Percentiles rank a stretch among this genome's conserved stretches.
These are phyloP conservation scores for Saccharomyces jurei DNA, from an alignment of 805 yeast species.

Conservation along the genomic window DNA sequence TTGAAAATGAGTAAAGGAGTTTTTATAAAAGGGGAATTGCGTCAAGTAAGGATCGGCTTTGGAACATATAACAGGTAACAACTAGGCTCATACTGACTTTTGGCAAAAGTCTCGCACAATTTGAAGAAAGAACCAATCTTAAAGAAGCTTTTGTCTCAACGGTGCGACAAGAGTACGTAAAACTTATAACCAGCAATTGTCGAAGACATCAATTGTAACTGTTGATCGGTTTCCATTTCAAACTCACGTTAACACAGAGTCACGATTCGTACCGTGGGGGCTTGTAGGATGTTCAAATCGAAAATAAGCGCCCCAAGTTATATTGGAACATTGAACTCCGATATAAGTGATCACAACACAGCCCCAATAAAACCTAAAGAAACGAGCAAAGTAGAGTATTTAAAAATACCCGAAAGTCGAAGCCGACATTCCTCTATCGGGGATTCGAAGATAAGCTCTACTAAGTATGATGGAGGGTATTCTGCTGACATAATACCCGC, in stretches of 20 bases:
- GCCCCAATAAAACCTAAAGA: not conserved
- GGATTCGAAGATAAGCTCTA: not conserved
- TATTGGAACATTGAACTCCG: not conserved
- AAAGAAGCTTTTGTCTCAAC: not conserved
- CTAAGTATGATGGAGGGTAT: constrained; percentile 6
- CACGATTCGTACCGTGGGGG: not conserved
- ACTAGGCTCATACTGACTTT: not conserved
- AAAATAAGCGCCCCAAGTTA: not conserved
- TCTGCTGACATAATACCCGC: constrained; percentile 15
- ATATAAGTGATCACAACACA: not conserved
- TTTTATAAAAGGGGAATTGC: not conserved
- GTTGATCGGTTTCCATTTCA: not conserved
- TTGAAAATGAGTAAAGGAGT: not conserved
- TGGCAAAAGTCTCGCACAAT: not conserved
- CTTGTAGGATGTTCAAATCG: not conserved
- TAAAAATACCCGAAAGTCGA: not conserved
- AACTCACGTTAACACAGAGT: not conserved
- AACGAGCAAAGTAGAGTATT: not conserved
- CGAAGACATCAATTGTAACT: not conserved
- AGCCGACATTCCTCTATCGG: not conserved
- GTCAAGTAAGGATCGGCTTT: not conserved
- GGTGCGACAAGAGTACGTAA: not conserved
- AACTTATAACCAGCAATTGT: not conserved
- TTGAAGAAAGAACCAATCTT: not conserved
- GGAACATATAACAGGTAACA: not conserved